Evolutionary conservation across 208 protist species (phyloP).

Genomic region (Leishmania arabica): DNA sequence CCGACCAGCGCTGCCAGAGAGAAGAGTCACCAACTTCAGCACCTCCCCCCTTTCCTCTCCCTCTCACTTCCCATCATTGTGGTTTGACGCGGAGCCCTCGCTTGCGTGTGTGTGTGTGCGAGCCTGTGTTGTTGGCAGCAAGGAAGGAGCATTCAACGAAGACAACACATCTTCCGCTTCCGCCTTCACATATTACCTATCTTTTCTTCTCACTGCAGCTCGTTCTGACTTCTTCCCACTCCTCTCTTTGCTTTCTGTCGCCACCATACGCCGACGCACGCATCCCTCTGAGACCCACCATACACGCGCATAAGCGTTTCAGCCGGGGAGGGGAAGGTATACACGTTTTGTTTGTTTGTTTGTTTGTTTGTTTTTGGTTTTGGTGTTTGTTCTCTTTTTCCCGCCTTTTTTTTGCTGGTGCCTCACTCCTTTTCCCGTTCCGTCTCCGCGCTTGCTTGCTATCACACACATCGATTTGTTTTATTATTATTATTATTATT

Average conservation of each 20-base stretch:
- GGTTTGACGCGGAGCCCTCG: background rate
- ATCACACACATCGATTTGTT: background rate
- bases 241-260: background rate
- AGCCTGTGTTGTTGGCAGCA: background rate
- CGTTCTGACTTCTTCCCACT: background rate
- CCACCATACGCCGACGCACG: background rate
- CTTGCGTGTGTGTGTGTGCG: background rate
- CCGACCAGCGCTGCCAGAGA: background rate
- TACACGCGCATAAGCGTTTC: background rate
- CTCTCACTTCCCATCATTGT: background rate
- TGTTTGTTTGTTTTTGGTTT: too few relatives aligned
- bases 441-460: background rate
- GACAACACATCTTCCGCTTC: background rate
- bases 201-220: background rate
- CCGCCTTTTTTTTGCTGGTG: background rate
- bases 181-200: conserved; percentile 7
- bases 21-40: background rate
- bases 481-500: background rate
- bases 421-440: background rate
- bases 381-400: background rate
- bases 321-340: background rate
- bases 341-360: background rate
- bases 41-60: background rate
- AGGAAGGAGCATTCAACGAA: background rate
- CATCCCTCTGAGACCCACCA: background rate